phyloP scores from a whole-genome alignment of 345 rosid species.

The Rubroshorea leprosula region DNA sequence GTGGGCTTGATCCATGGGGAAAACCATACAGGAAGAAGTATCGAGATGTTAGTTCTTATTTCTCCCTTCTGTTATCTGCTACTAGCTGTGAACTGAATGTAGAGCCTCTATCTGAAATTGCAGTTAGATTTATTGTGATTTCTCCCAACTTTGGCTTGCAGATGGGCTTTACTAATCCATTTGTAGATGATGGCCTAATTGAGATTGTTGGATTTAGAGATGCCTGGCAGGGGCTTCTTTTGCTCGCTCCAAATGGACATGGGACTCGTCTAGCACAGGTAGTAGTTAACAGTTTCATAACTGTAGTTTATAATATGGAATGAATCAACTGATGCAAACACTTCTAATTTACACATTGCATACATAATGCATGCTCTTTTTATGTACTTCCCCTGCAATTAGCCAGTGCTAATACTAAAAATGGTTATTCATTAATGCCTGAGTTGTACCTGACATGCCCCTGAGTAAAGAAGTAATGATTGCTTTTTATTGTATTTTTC shows the following conservation, averaged over 20 bases:
- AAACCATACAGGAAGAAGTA: conserved; percentile 43
- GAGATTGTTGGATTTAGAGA: conserved; percentile 59
- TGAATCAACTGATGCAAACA: not conserved
- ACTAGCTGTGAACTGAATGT: not conserved
- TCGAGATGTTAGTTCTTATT: conserved; percentile 32
- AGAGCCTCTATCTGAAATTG: too few relatives aligned
- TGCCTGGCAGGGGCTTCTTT: conserved; percentile 53
- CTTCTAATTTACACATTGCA: not conserved
- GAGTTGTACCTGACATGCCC: too few relatives aligned
- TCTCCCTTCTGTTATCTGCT: conserved; percentile 5
- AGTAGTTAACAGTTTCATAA: not conserved
- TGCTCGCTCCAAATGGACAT: conserved; percentile 56
- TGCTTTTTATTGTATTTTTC: too few relatives aligned
- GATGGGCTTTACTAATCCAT: conserved; percentile 51
- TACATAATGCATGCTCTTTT: too few relatives aligned
- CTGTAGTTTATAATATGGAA: too few relatives aligned
- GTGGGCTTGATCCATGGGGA: conserved; percentile 79
- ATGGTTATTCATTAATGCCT: too few relatives aligned
- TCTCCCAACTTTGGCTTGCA: conserved; percentile 14
- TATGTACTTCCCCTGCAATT: too few relatives aligned
- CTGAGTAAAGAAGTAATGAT: too few relatives aligned
- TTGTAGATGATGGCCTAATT: conserved; percentile 51
- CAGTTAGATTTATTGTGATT: not conserved
- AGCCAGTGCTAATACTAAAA: too few relatives aligned
- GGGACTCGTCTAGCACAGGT: conserved; percentile 72